These are phyloP conservation scores for Cenchrus fungigraminus DNA, from an alignment of 176 grass and related monocot genomes.

Conservation along the genomic window DNA sequence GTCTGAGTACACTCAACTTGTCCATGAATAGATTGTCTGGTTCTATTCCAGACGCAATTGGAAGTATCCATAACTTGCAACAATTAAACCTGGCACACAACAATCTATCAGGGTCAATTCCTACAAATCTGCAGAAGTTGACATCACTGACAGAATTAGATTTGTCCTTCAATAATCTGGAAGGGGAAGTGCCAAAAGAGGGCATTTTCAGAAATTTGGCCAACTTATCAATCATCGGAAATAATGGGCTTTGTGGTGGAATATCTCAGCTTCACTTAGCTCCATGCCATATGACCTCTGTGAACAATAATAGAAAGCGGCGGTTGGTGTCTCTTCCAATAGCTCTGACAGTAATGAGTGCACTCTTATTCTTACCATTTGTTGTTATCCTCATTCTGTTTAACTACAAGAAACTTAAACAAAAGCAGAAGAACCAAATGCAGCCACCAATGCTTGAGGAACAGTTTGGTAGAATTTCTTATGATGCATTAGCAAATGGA, in stretches of 20 bases:
- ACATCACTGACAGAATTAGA: conserved; percentile 14
- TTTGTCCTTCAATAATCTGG: conserved; percentile 44
- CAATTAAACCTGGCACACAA: conserved; percentile 11
- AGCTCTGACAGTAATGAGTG: not conserved
- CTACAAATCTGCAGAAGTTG: conserved; percentile 13
- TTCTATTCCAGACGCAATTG: not conserved
- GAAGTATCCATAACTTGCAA: not conserved
- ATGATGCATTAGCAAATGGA: conserved; percentile 14
- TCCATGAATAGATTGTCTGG: conserved; percentile 17
- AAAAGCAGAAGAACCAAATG: not conserved
- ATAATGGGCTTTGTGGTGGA: not conserved
- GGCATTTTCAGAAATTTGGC: conserved; percentile 42
- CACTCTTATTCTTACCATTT: not conserved
- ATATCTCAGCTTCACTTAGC: conserved; percentile 28
- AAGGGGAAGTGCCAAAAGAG: conserved; percentile 38
- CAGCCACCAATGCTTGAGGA: not conserved
- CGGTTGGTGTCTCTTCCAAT: not conserved
- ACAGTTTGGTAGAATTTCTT: conserved; percentile 22
- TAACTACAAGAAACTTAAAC: not conserved
- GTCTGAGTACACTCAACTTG: conserved; percentile 23
- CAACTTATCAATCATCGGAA: conserved; percentile 30
- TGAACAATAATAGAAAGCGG: not conserved
- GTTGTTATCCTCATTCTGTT: not conserved
- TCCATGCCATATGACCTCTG: not conserved
- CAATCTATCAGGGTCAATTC: conserved; percentile 44